Percentiles rank a stretch among this genome's conserved stretches.
phyloP scores from a whole-genome alignment of 2,329 filamentous ascomycete species.

The Colletotrichum sublineola region DNA sequence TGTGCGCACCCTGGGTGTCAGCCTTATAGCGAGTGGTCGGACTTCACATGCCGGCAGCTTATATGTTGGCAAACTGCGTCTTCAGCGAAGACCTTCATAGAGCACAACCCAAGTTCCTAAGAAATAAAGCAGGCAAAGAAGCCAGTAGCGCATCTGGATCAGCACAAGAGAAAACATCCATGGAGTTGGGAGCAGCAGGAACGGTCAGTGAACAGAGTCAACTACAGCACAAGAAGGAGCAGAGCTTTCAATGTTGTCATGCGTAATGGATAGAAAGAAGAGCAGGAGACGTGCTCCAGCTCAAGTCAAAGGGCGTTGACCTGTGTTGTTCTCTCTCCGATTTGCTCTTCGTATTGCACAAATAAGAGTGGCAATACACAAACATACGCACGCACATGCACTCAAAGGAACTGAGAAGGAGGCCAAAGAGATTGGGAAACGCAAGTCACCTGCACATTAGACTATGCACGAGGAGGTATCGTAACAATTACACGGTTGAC shows the following conservation, averaged over 20 bases:
- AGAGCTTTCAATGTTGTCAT: not conserved
- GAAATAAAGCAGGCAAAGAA: not conserved
- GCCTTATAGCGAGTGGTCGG: not conserved
- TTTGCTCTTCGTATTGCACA: not conserved
- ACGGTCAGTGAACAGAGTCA: not conserved
- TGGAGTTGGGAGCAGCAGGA: too few relatives aligned
- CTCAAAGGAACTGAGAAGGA: not conserved
- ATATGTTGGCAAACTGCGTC: not conserved
- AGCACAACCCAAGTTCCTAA: not conserved
- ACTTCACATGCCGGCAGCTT: constrained; percentile 2
- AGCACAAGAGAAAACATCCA: not conserved
- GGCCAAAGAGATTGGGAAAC: not conserved
- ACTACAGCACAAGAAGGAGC: not conserved
- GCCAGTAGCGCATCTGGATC: too few relatives aligned
- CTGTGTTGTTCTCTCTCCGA: not conserved
- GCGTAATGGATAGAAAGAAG: not conserved
- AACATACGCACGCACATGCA: not conserved
- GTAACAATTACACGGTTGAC: not conserved
- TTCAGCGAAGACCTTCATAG: not conserved
- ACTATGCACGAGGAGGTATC: not conserved
- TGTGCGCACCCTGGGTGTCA: not conserved
- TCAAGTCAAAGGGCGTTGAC: not conserved
- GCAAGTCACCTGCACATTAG: not conserved
- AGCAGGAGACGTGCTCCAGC: not conserved
- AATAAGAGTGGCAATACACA: not conserved